Evolutionary conservation across 257 asterid species (phyloP).

Genomic region (Primulina eburnea): DNA sequence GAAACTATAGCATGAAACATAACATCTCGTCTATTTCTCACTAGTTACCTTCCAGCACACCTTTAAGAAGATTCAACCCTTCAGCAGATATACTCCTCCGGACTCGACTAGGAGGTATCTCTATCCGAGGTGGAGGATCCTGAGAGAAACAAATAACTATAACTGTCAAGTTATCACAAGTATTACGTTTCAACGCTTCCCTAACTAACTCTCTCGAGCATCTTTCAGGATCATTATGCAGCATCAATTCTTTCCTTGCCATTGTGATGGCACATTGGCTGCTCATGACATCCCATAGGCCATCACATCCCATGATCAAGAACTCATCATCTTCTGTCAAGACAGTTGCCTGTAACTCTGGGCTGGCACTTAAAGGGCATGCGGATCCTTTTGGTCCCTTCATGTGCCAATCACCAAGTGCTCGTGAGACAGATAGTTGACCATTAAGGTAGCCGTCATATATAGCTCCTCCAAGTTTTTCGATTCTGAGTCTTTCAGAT

Average conservation of each 20-base stretch:
- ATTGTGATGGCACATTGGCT: conserved; percentile 87
- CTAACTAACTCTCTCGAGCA: conserved; percentile 81
- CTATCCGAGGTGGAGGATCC: conserved; percentile 84
- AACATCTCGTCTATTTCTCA: conserved; percentile 17
- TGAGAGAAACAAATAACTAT: conserved; percentile 74
- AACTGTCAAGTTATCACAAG: conserved; percentile 80
- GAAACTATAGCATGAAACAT: not conserved
- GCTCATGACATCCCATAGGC: conserved; percentile 96
- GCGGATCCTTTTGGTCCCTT: conserved; percentile 74
- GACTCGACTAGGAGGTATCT: conserved; percentile 47
- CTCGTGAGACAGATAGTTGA: conserved; percentile 84
- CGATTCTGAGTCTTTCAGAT: conserved; percentile 69
- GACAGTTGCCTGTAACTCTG: conserved; percentile 66
- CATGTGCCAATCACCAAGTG: conserved; percentile 98
- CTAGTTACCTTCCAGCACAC: conserved; percentile 58
- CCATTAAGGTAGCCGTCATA: conserved; percentile 90
- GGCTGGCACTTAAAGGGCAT: conserved; percentile 81
- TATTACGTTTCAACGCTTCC: conserved; percentile 80
- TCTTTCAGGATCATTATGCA: conserved; percentile 81
- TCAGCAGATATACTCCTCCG: conserved; percentile 80
- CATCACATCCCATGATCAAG: conserved; percentile 86
- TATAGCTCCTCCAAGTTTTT: conserved; percentile 79
- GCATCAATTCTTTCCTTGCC: conserved; percentile 82
- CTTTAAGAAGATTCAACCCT: conserved; percentile 78
- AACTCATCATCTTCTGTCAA: conserved; percentile 87